Base-by-base conservation (phyloP, 2,329 filamentous ascomycete genomes). In the Chaetothyriales sp. region DNA sequence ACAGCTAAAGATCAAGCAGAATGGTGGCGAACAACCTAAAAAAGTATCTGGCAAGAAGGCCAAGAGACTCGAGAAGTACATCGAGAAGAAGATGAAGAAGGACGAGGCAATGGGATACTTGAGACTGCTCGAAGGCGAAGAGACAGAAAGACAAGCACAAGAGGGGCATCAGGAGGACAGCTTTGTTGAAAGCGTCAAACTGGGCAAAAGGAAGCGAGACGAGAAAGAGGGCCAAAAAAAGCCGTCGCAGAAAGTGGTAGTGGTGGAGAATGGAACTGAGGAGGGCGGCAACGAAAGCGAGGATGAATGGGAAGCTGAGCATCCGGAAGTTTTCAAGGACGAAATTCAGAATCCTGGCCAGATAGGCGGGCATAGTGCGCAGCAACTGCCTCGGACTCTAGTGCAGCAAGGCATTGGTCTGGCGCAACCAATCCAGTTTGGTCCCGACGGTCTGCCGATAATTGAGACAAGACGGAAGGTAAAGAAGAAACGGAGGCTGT, bases 81-180 rank as follows among this genome's bases (percentile, higher is more conserved):
- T 85, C 66, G 89, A 97, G 62, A 92, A 78, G 53, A 98, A 98
- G 75, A 73, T 98, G 46, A 86, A 83, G 67, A 95, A 94, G 67
- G 92, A 98, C 64, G 90, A 97, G 67, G 94, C 87, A 62, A 75
- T 86, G 25, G 85, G 82, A 52, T 73, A 98, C 28, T 75, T 97
- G 61, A 85, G 86, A 64, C 89, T 92, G 65, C 76, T 98, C 22
- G 86, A 87, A n/a, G 74, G 15, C 79, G 54, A 86, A 86, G 18
- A 76, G 80, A 55, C 77, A 80, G 51, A 89, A 85, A 63, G 78
- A 92, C 59, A 89, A 97, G 65, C 94, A 56, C 50, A 48, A 18
- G 44, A 47, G 25, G 54, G 49, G 13, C 47, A 49, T 15, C 33
- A 18, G 46, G 46, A 47, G 25, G 46, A 29, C 10, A 29, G 28